Percentiles rank a stretch among this genome's conserved stretches.
Conservation (phyloP, 2,329 filamentous ascomycete species). For the Colletotrichum sp. region DNA sequence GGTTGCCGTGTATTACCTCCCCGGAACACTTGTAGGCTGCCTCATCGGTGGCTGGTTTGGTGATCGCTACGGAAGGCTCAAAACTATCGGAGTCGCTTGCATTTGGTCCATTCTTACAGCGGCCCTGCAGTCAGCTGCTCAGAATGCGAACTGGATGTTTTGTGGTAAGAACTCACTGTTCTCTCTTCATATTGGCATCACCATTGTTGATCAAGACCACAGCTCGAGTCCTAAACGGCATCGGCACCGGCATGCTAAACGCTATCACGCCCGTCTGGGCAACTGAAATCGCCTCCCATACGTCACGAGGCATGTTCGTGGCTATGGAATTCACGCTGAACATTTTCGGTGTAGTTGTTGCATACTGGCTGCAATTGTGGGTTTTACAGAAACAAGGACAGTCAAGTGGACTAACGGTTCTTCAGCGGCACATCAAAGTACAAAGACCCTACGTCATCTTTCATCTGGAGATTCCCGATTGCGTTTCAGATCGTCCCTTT, state of each 20-base stretch:
- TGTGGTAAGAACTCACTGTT: conserved; percentile 28
- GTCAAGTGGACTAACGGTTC: background rate
- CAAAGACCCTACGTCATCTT: conserved; percentile 59
- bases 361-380: conserved; percentile 64
- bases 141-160: conserved; percentile 74
- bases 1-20: conserved; percentile 50
- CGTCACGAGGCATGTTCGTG: conserved; percentile 71
- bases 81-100: conserved; percentile 65
- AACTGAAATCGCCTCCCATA: conserved; percentile 72
- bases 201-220: background rate
- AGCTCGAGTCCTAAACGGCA: conserved; percentile 66
- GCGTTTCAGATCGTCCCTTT: conserved; percentile 74
- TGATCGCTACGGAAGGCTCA: conserved; percentile 66
- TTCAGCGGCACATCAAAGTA: conserved; percentile 24
- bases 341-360: conserved; percentile 35
- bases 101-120: conserved; percentile 67
- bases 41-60: conserved; percentile 68
- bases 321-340: conserved; percentile 77
- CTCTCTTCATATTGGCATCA: background rate
- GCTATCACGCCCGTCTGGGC: conserved; percentile 76
- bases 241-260: conserved; percentile 73
- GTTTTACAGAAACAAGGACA: background rate
- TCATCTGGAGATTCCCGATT: conserved; percentile 73
- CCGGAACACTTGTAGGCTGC: conserved; percentile 65
- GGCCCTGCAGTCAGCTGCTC: conserved; percentile 67